Conservation (phyloP, 176 grass and related monocot genomes). For the Carex littledalei region DNA sequence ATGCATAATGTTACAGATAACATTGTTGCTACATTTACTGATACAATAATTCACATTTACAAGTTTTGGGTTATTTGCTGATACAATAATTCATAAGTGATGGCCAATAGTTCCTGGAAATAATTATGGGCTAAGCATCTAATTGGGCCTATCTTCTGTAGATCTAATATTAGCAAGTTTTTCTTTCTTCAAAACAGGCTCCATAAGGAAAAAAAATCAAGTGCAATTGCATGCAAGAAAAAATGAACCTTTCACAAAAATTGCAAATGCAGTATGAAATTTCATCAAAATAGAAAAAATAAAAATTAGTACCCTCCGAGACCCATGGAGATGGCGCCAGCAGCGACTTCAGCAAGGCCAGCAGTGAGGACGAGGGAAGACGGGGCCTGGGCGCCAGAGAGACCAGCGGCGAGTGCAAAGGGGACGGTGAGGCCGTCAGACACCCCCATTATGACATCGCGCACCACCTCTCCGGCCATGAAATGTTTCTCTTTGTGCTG, state of each 20-base stretch:
- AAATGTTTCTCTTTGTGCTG: conserved; percentile 89
- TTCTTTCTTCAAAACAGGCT: not conserved
- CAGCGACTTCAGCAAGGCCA: conserved; percentile 82
- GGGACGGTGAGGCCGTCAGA: conserved; percentile 97
- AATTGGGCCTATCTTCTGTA: not conserved
- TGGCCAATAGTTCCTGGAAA: not conserved
- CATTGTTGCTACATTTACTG: not conserved
- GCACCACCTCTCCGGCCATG: conserved; percentile 73
- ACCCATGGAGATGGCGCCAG: conserved; percentile 97
- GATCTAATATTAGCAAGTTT: not conserved
- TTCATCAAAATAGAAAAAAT: not conserved
- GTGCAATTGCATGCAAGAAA: not conserved
- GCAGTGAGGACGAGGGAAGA: conserved; percentile 85
- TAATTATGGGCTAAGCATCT: not conserved
- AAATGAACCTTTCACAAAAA: not conserved
- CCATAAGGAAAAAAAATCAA: not conserved
- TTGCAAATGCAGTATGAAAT: not conserved
- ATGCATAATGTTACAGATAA: not conserved
- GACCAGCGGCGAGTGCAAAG: conserved; percentile 84
- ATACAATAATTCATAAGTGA: not conserved
- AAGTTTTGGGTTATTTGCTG: not conserved
- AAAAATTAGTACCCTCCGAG: conserved; percentile 59
- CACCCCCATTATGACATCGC: conserved; percentile 94
- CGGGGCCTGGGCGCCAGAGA: conserved; percentile 66
- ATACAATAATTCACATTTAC: not conserved